These are phyloP conservation scores for Globisporangium viniferum DNA, from an alignment of 352 stramenopile species.

Conservation along the genomic window DNA sequence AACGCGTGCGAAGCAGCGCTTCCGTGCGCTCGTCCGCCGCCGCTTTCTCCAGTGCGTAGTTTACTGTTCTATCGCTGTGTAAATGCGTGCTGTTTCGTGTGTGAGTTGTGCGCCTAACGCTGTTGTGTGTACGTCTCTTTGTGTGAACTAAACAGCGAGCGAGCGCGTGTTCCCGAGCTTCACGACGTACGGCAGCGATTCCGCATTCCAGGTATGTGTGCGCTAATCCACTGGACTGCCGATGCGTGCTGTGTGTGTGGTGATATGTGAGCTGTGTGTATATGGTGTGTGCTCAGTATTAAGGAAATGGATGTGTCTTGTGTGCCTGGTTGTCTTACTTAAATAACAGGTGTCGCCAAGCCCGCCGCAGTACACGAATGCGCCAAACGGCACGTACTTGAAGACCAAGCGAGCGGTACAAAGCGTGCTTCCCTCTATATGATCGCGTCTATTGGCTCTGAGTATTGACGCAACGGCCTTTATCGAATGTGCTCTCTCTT, in stretches of 20 bases:
- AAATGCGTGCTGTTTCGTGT: background rate
- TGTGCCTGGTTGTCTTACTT: no score
- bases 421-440: background rate
- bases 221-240: no score
- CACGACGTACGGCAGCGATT: constrained; percentile 64
- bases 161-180: constrained; percentile 79
- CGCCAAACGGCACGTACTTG: constrained; percentile 58
- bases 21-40: constrained; percentile 7
- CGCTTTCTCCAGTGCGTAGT: constrained; percentile 28
- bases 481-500: background rate
- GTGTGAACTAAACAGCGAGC: constrained; percentile 23
- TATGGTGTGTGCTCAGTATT: no score
- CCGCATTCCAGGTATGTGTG: constrained; percentile 54
- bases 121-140: background rate
- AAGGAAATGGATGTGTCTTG: no score
- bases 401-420: constrained; percentile 78
- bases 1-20: constrained; percentile 20
- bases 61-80: background rate
- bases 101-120: background rate
- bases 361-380: constrained; percentile 57
- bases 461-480: background rate
- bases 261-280: no score
- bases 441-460: background rate
- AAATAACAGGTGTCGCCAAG: constrained; percentile 44
- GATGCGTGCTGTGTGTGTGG: no score